Conservation (phyloP, 345 rosid species). For the Camelina laxa region DNA sequence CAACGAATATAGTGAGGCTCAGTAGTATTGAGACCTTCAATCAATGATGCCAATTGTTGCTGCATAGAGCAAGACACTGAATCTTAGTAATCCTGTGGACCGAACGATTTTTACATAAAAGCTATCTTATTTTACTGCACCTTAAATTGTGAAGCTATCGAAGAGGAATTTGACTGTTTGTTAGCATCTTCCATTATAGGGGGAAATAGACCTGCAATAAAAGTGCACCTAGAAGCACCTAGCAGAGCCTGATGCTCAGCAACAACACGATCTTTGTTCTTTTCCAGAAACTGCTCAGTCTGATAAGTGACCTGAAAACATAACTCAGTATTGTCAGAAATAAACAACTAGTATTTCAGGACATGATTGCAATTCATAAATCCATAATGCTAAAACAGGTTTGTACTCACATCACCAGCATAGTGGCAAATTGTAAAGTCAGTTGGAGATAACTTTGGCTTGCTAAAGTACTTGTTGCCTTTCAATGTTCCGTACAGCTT, state of each 20-base stretch:
- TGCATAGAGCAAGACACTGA: slow-evolving; percentile 47
- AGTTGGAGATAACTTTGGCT: slow-evolving; percentile 89
- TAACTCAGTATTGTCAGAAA: slow-evolving; percentile 23
- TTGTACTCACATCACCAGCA: slow-evolving; percentile 90
- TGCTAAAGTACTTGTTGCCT: slow-evolving; percentile 75
- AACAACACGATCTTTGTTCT: slow-evolving; percentile 94
- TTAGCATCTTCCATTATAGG: slow-evolving; percentile 69
- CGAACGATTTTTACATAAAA: slow-evolving; percentile 13
- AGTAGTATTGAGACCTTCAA: slow-evolving; percentile 86
- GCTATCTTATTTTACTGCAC: slow-evolving; percentile 46
- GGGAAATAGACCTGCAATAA: slow-evolving; percentile 79
- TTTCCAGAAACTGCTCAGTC: slow-evolving; percentile 90
- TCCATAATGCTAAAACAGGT: slow-evolving; percentile 22
- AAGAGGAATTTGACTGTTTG: slow-evolving; percentile 86
- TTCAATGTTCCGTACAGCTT: slow-evolving; percentile 91
- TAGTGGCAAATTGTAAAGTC: slow-evolving; percentile 97
- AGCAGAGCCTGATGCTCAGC: slow-evolving; percentile 95
- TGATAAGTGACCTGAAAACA: slow-evolving; percentile 88
- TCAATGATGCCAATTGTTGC: slow-evolving; percentile 86
- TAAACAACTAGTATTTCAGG: background rate
- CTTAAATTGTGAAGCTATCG: slow-evolving; percentile 96
- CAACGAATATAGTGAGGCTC: slow-evolving; percentile 98
- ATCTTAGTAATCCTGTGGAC: slow-evolving; percentile 20
- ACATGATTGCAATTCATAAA: slow-evolving; percentile 15
- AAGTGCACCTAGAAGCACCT: slow-evolving; percentile 80